Percentiles rank a stretch among this genome's conserved stretches.
These are phyloP conservation scores for Castanea mollissima DNA, from an alignment of 306 rosid species.

Conservation along the genomic window DNA sequence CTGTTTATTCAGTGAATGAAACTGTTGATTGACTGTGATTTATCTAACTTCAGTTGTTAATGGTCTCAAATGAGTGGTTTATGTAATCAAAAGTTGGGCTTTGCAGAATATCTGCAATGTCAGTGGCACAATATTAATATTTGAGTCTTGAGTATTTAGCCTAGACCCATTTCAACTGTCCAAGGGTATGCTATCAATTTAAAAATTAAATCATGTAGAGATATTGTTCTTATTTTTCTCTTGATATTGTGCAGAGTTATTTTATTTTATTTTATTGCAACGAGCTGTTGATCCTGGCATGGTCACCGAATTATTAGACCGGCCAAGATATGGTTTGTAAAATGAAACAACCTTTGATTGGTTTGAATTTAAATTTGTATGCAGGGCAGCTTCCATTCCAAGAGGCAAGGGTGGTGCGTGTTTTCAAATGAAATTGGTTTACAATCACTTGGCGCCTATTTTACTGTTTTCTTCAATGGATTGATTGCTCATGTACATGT, in stretches of 20 bases:
- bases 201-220: neutral
- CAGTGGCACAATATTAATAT: neutral
- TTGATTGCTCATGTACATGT: slow-evolving; percentile 61
- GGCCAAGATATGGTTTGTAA: neutral
- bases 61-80: neutral
- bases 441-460: slow-evolving; percentile 54
- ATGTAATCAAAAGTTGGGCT: neutral
- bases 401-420: slow-evolving; percentile 44
- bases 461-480: slow-evolving; percentile 56
- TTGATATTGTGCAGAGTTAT: neutral
- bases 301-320: neutral
- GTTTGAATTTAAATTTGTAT: slow-evolving; percentile 18
- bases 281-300: neutral
- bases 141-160: neutral
- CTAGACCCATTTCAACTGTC: neutral
- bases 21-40: neutral
- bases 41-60: neutral
- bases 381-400: slow-evolving; percentile 76
- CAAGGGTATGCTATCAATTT: neutral
- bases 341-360: neutral
- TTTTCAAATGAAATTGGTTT: slow-evolving; percentile 71
- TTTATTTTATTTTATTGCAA: neutral
- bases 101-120: neutral
- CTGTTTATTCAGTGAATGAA: neutral
- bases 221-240: neutral